Base-by-base conservation (phyloP, 306 rosid species). In the Fagus crenata region DNA sequence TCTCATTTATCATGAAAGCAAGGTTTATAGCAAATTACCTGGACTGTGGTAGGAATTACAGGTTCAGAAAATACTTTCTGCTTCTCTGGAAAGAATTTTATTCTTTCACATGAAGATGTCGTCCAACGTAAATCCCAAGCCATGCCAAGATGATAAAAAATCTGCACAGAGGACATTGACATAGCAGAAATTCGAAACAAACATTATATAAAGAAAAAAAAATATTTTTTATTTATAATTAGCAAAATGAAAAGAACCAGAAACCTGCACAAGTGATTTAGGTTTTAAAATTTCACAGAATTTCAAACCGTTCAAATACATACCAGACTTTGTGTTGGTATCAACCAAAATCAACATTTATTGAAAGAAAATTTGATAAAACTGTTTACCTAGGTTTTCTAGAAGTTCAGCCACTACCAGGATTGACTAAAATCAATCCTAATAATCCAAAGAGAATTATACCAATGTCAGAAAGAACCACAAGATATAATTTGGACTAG, bases 41-140 rank as follows among this genome's bases (percentile, higher is more conserved):
- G 93, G 69, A 89, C 89, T 79, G 80, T 70, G 75, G 94, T 84
- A 75, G 94, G 97, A 84, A 87, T 85, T 56, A 65, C 77, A 53
- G 92, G 90, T 76, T 90, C 96, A 49, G 78, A 78, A 76, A 88
- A 81, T 74, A 80, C 85, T 51, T 84, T 86, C 84, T 68, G 89
- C 83, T 81, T 81, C 59, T 67, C 81, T 18, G 63, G 67, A 71
- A 67, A 14, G 65, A 78, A 65, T 37, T 49, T 82, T 72, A 75
- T 51, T 64, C 81, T 78, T 53, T 78, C 87, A 78, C 61, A 73
- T 69, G 72, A 73, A 83, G 78, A 73, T 53, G 81, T 76, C 61
- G 84, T 80, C 98, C 97, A 94, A 72, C 93, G 96, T 81, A 94
- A 81, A 81, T 89, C 90, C 98, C 98, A 92, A 61, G 97, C 90